Evolutionary conservation across 2,329 filamentous ascomycete genomes (phyloP), one percentile per base, ranked within the genome.

Genomic region (Podosphaera xanthii): DNA sequence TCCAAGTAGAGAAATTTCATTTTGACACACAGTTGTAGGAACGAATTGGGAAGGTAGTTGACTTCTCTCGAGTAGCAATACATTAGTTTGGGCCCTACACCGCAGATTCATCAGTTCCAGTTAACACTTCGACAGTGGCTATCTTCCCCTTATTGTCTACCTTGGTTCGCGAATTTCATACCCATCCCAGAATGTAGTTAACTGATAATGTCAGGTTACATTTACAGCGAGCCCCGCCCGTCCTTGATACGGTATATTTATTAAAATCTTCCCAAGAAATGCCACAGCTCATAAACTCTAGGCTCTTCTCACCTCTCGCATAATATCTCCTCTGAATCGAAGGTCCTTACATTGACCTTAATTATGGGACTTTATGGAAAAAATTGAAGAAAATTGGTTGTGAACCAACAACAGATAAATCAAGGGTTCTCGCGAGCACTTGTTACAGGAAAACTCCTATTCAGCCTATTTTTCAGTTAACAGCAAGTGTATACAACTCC

Each of bases 31-130:
- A 12, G 57, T 34, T 58, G 65, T 67, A 96, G 91, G 92, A 98
- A 84, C 89, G 92, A 78, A 95, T 98, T 74, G 84, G 87, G 69
- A 91, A 90, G 78, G 80, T 97, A 75, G 92, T 98, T 72, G 92
- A 97, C 73, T 76, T 96, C 71, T 92, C 89, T 63, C 83, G 90
- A 69, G 84, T 96, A 68, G 89, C 87, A 61, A 86, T 98, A 70
- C 92, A 98, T 76, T 98, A 97, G 88, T 94, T 81, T 65, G 85
- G 44, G 57, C 8, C 38, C 50, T n/a, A 58, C 38, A 7, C 58
- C 49, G 14, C 7, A 33, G n/a, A 59, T 35, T 12, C 36, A 5
- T 34, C 9, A 30, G 34, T 57, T 55, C 5, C 57, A 59, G 63
- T 72, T 77, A 64, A 78, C 69, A 57, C 59, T 36, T 52, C 58